Evolutionary conservation across 2,329 filamentous ascomycete genomes (phyloP), one percentile per base, ranked within the genome.

Genomic region (Boeremia lycopersici): DNA sequence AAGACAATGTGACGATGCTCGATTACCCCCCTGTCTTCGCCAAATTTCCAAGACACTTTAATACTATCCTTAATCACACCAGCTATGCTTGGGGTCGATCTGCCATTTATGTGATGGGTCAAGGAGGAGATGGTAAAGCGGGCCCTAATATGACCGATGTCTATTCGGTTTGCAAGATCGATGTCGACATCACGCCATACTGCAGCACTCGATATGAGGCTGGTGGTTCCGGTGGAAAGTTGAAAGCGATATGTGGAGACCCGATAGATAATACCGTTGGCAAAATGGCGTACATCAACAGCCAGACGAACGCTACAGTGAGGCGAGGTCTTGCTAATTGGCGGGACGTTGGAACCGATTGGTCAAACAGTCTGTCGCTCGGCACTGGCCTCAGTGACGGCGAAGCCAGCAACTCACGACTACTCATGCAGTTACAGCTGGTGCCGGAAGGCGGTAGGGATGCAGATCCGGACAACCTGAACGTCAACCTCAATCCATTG

Each of bases 121-220:
- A 67, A 38, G 65, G 69, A 25, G 62, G 64, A 2, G 36, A 55
- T 29, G 62, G 64, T 6, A 55, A 59, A n/a, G 46, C 60, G 12
- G 58, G 61, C 6, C 51, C 60, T 6, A 56, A 70, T 23, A 46
- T 56, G 34, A 70, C 56, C 1, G 65, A 60, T 2, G 48, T 63
- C 28, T 92, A 88, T 66, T 85, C 86, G 0, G 74, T 95, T 0
- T 95, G 90, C 67, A 79, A 87, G 36, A 70, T 93, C 12, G 82
- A 83, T 19, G 88, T 85, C 0, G 86, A 85, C 60, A 71, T 86
- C 1, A 86, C 87, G 0, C 80, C 86, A 0, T 77, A 82, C 11
- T 95, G 90, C 71, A 87, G 85, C 0, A 92, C 90, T 9, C 63
- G 64, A 4, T 81, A 80, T 57, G 75, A 75, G 35, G 79, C 77